Percentiles rank a stretch among this genome's conserved stretches.
Conservation (phyloP, 2,329 filamentous ascomycete genomes). For the Calonectria montana region DNA sequence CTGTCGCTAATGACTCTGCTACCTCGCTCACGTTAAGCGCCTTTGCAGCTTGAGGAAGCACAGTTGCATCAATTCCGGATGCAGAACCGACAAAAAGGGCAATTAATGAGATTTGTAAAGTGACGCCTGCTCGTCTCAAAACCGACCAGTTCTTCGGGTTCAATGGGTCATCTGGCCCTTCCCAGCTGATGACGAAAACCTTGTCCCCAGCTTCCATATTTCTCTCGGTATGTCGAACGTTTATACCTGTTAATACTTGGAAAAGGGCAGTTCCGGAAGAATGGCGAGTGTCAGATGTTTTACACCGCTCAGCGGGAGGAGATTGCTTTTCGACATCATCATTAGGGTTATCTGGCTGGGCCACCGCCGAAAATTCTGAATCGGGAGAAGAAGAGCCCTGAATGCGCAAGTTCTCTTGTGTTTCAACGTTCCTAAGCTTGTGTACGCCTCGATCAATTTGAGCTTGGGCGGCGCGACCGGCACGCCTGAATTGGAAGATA, state of each 20-base stretch:
- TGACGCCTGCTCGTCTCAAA: conserved; percentile 50
- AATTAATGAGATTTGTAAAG: conserved; percentile 57
- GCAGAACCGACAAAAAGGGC: conserved; percentile 63
- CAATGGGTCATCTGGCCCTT: conserved; percentile 51
- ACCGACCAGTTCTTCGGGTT: conserved; percentile 59
- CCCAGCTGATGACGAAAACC: conserved; percentile 48
- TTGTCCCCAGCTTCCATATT: conserved; percentile 40
- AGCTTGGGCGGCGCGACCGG: conserved; percentile 31
- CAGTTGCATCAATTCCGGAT: conserved; percentile 63
- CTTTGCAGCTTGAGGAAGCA: conserved; percentile 55
- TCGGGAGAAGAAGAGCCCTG: background rate
- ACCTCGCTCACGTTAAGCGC: conserved; percentile 62
- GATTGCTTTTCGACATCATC: background rate
- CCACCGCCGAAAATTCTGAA: background rate
- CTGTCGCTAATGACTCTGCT: conserved; percentile 61
- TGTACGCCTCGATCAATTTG: conserved; percentile 35
- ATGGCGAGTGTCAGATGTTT: conserved; percentile 21
- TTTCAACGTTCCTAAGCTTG: conserved; percentile 15
- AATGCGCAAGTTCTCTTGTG: background rate
- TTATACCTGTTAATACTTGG: conserved; percentile 45
- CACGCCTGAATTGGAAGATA: conserved; percentile 31
- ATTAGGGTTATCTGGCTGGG: background rate
- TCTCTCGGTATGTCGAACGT: conserved; percentile 40
- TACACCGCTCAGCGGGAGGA: background rate
- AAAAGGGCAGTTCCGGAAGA: conserved; percentile 38